Evolutionary conservation across 345 rosid species (phyloP), one percentile per base, ranked within the genome.

Genomic region (Corchorus capsularis): DNA sequence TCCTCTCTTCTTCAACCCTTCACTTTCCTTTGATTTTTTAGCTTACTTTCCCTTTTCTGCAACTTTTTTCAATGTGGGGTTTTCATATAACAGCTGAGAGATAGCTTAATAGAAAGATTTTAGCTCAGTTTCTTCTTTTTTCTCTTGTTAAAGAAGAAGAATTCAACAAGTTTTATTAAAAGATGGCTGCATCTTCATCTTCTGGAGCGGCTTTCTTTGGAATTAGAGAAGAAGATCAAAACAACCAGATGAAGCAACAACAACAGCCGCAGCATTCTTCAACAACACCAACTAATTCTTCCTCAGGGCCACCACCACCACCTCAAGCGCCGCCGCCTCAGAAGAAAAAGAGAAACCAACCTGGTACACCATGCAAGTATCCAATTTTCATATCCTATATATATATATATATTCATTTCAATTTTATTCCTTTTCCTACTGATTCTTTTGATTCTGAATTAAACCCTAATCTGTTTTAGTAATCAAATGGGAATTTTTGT

Each of bases 341-440:
- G 83, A 91, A 87, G 86, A 91, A 86, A 79, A 88, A 77, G 77
- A 82, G 96, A 85, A 91, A 91, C 79, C 96, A 90, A 69, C 94
- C 96, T 66, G 92, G 94, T 85, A 86, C 85, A 71, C 92, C 96
- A 82, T 85, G 96, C 86, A 90, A 86, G 92, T 89, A 84, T 68
- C 86, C 52, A 73, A 81, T 73, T 77, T 83, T 81, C 56, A 12
- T 13, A 27, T 63, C 6, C 13, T 39, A 14, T 72, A 39, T 39
- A 39, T 6, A 1, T 19, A 54, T 54, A 17, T 53, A 53, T 10
- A 64, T 64, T 64, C 13, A n/a, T 64, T 20, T 64, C 8, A 63
- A 39, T 43, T 43, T 37, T 8, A 15, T 63, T 8, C 67, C 43
- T 59, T 37, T 22, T 59, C 16, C 63, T 59, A 45, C 2, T 8